Evolutionary conservation across 108 stramenopile genomes (phyloP), one percentile per base, ranked within the genome.

Genomic region (Nitzschia sp.): DNA sequence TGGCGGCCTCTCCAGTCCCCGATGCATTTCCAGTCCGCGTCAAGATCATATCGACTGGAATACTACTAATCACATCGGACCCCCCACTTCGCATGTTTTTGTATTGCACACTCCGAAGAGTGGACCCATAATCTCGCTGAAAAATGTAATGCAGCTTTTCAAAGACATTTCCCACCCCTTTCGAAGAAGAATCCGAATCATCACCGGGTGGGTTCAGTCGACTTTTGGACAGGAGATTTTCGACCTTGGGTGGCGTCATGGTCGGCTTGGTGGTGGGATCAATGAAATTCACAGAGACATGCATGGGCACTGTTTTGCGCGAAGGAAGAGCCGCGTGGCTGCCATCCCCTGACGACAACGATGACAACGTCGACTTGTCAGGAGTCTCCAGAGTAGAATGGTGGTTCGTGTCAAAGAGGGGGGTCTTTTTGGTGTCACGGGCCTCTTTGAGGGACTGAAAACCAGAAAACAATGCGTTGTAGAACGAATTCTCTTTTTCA

Each of bases 181-280:
- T 68, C 16, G 62, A 19, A 13, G 48, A 13, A n/a, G 25, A 28
- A 6, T 19, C 55, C 27, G 31, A 44, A n/a, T n/a, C n/a, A n/a
- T n/a, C n/a, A 3, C 67, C 27, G 31, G 69, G 34, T 32, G 34
- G 32, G 35, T 35, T 53, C 35, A 1, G 22, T 22, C 1, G 67
- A 13, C 31, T 45, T 41, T 64, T 52, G 9, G 58, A 50, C 55
- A 62, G 58, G 56, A 65, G 60, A 66, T 66, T 74, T 17, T 33
- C 25, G 19, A 71, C n/a, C 30, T 64, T 65, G 63, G 60, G 15
- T 50, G 28, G 45, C n/a, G 26, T 72, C 29, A 32, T 72, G 52
- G 58, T 44, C 61, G 71, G 47, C 38, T 50, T 71, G 33, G 85
- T 76, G n/a, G 86, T 83, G n/a, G 89, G 89, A 72, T 91, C 89